These are phyloP conservation scores for Cordyceps pruinosa DNA, from an alignment of 2,329 filamentous ascomycete species.

Conservation along the genomic window DNA sequence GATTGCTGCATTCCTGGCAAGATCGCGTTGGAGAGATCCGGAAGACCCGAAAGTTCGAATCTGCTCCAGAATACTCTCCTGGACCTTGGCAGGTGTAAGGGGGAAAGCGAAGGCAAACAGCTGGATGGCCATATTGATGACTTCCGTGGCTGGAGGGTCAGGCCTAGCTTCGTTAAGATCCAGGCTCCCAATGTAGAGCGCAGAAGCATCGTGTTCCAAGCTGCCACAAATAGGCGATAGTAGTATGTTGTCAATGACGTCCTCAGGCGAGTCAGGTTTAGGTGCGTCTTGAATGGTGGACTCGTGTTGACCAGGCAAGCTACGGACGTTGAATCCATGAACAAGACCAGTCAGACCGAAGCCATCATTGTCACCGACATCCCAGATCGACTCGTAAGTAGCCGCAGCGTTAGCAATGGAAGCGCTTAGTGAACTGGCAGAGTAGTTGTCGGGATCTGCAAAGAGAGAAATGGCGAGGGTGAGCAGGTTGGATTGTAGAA, in stretches of 20 bases:
- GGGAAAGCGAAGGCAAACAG: slow-evolving; percentile 89
- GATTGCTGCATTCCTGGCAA: slow-evolving; percentile 82
- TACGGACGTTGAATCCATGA: slow-evolving; percentile 65
- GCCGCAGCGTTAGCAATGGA: slow-evolving; percentile 87
- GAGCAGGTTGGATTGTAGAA: slow-evolving; percentile 85
- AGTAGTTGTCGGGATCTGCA: slow-evolving; percentile 85
- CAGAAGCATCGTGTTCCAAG: slow-evolving; percentile 81
- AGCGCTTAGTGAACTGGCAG: slow-evolving; percentile 75
- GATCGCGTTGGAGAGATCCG: slow-evolving; percentile 72
- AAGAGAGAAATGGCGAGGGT: slow-evolving; percentile 87
- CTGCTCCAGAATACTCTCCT: slow-evolving; percentile 93
- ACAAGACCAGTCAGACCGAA: slow-evolving; percentile 89
- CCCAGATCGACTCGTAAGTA: slow-evolving; percentile 91
- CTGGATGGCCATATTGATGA: slow-evolving; percentile 89
- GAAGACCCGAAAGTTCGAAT: slow-evolving; percentile 84
- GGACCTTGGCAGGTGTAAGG: slow-evolving; percentile 80
- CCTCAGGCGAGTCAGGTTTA: slow-evolving; percentile 54
- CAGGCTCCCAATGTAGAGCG: slow-evolving; percentile 57
- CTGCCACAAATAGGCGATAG: slow-evolving; percentile 72
- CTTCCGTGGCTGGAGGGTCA: slow-evolving; percentile 83
- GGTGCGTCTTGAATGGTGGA: slow-evolving; percentile 35
- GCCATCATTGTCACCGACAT: slow-evolving; percentile 86
- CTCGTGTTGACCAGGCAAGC: slow-evolving; percentile 62
- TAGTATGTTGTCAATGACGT: slow-evolving; percentile 54
- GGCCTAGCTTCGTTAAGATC: slow-evolving; percentile 44